Conservation (phyloP, 2,329 filamentous ascomycete species). For the Alternaria atra region DNA sequence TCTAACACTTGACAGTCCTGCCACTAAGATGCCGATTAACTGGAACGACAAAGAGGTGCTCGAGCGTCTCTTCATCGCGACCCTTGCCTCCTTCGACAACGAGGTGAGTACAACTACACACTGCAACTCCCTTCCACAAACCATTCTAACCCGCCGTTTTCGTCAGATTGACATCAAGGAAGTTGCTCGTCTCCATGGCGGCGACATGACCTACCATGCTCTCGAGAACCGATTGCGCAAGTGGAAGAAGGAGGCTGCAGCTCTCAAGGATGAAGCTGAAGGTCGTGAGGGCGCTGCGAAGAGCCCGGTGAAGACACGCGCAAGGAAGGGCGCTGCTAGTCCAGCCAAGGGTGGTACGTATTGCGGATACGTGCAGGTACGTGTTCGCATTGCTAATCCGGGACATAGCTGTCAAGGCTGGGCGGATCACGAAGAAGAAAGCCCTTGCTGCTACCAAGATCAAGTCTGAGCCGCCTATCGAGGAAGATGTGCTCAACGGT, state of each 20-base stretch:
- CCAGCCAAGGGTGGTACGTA: slow-evolving; percentile 3
- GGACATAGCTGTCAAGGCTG: slow-evolving; percentile 5
- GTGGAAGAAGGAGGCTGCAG: slow-evolving; percentile 53
- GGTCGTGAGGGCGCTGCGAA: slow-evolving; percentile 7
- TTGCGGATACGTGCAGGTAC: no score
- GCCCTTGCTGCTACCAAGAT: slow-evolving; percentile 7
- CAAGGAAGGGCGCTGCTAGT: slow-evolving; percentile 5
- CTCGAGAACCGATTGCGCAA: slow-evolving; percentile 59
- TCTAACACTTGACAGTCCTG: not conserved
- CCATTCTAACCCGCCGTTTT: slow-evolving; percentile 5
- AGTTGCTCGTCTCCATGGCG: slow-evolving; percentile 57
- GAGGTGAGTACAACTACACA: slow-evolving; percentile 36
- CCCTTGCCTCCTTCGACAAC: slow-evolving; percentile 47
- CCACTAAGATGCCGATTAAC: slow-evolving; percentile 44
- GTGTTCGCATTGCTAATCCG: not conserved
- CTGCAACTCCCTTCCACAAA: not conserved
- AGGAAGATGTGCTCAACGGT: not conserved
- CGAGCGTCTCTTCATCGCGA: slow-evolving; percentile 53
- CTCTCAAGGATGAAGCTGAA: slow-evolving; percentile 35
- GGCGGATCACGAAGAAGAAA: slow-evolving; percentile 31
- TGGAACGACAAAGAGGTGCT: slow-evolving; percentile 49
- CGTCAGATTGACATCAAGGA: slow-evolving; percentile 56
- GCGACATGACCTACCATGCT: slow-evolving; percentile 58
- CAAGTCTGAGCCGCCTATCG: slow-evolving; percentile 13
- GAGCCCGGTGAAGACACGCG: slow-evolving; percentile 8